Evolutionary conservation across 495 filamentous ascomycete genomes (phyloP), one percentile per base, ranked within the genome.

Genomic region (Penicillium odoratum): DNA sequence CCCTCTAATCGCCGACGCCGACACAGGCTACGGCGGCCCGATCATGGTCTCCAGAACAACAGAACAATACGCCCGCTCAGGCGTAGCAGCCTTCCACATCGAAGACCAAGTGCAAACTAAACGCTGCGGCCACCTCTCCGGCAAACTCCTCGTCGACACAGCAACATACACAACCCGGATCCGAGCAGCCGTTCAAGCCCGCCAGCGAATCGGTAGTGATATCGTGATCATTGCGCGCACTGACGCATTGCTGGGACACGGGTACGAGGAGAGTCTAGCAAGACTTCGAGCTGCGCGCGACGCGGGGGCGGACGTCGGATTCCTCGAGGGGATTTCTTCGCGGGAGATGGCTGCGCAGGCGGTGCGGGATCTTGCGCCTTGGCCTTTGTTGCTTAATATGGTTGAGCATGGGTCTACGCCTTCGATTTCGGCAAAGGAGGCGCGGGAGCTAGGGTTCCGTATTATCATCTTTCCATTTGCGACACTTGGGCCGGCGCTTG

Each of bases 91-190:
- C 34, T 78, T 90, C 58, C 87, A 91, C 65, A 79, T 91, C 63
- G 88, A 92, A 69, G 88, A 91, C 74, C 86, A 91, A 64, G 80
- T 88, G 13, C 75, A 77, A 55, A 83, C 79, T 25, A 91, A 91
- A 64, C 85, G 85, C 13, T 88, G 85, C 69, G 86, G 85, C 2
- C 84, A 88, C 56, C 74, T 89, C 0, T 67, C 58, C 0, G 83
- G 84, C 38, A 92, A 92, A 66, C 75, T 82, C 44, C 74, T 90
- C 21, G 86, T 90, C 45, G 68, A 74, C 50, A 64, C 51, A 0
- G 68, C 74, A 5, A 78, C 77, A 9, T 91, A 80, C 66, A 66
- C 76, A 18, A 76, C 76, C 7, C 82, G 88, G 9, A 86, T 90
- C 65, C 77, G 78, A 13, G 82, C 81, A 4, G 81, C 81, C 0